Conservation (phyloP, 2,329 filamentous ascomycete genomes). For the Hypoxylon sp. region DNA sequence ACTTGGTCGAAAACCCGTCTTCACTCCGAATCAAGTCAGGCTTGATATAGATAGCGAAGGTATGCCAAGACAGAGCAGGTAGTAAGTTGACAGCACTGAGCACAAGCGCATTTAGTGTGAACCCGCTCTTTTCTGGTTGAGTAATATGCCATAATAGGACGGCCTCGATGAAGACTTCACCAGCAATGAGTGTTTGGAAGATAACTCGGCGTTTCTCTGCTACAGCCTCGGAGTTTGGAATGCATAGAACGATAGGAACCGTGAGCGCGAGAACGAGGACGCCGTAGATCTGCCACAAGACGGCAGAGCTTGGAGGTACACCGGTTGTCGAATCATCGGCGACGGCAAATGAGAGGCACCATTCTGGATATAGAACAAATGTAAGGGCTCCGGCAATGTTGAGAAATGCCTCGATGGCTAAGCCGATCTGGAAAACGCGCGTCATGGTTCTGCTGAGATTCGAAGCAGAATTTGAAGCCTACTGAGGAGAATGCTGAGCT, state of each 20-base stretch:
- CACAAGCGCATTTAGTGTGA: conserved; percentile 34
- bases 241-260: conserved; percentile 41
- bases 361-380: conserved; percentile 43
- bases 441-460: conserved; percentile 31
- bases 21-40: conserved; percentile 32
- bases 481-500: background rate
- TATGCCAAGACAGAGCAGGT: conserved; percentile 42
- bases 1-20: background rate
- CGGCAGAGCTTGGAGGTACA: conserved; percentile 39
- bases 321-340: conserved; percentile 12
- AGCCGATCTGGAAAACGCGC: conserved; percentile 38
- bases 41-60: conserved; percentile 36
- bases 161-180: conserved; percentile 42
- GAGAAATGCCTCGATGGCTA: conserved; percentile 43
- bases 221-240: conserved; percentile 36
- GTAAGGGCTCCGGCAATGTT: conserved; percentile 41
- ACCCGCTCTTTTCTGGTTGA: conserved; percentile 31
- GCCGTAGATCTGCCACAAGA: conserved; percentile 47
- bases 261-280: conserved; percentile 44
- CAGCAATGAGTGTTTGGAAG: conserved; percentile 45
- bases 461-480: conserved; percentile 1
- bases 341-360: conserved; percentile 44
- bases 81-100: conserved; percentile 29
- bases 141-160: conserved; percentile 32
- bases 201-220: conserved; percentile 41